Percentiles rank a stretch among this genome's conserved stretches.
Evolutionary conservation across 139 green algal species (phyloP).

Genomic region (Chlorella sp.): DNA sequence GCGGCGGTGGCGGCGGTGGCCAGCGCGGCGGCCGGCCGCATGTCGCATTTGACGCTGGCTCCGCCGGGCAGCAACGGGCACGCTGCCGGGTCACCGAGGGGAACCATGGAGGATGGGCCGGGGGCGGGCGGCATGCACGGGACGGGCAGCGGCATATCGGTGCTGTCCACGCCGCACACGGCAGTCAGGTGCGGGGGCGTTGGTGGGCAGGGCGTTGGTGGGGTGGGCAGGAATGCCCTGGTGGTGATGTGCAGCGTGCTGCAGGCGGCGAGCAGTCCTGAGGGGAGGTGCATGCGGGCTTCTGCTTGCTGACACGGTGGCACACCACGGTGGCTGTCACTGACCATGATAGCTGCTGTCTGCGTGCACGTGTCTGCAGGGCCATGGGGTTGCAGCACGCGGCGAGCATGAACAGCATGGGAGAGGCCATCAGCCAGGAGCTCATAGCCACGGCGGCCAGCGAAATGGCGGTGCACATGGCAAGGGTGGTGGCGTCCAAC

Average conservation of each 20-base stretch:
- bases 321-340: background rate
- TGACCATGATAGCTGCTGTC: background rate
- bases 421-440: slow-evolving; percentile 32
- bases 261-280: background rate
- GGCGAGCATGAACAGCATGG: slow-evolving; percentile 5
- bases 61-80: background rate
- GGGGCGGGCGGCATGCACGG: too few species aligned
- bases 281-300: background rate
- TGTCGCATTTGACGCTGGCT: background rate
- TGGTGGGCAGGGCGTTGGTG: background rate
- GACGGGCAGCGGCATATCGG: too few species aligned
- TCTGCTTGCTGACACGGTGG: background rate
- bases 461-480: slow-evolving; percentile 63
- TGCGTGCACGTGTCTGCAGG: background rate
- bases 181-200: background rate
- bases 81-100: background rate
- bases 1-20: too few species aligned
- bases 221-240: background rate
- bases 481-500: slow-evolving; percentile 6
- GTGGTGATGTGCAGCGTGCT: too few species aligned
- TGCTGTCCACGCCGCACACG: background rate
- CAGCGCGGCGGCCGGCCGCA: background rate
- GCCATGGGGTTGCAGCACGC: background rate
- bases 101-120: background rate
- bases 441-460: slow-evolving; percentile 51